Conservation (phyloP, 2,329 filamentous ascomycete genomes). For the Aspergillus spinulosporus region DNA sequence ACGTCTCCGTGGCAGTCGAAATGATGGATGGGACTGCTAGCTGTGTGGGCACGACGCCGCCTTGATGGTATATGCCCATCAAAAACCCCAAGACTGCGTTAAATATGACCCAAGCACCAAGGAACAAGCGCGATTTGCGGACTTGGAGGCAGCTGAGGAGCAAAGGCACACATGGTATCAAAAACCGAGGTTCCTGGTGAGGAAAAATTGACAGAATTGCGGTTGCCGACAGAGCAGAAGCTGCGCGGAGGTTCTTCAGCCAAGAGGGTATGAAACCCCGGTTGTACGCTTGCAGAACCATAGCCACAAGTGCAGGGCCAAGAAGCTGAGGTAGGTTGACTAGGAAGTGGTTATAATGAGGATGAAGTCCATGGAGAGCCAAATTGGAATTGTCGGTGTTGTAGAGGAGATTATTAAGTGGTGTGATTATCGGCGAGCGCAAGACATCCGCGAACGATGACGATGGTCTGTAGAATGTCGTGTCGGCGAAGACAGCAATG, state of each 20-base stretch:
- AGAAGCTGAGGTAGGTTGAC: slow-evolving; percentile 71
- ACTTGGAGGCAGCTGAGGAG: slow-evolving; percentile 50
- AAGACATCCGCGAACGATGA: slow-evolving; percentile 39
- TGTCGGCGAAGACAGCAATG: slow-evolving; percentile 79
- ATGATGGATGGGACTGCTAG: slow-evolving; percentile 46
- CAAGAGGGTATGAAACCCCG: slow-evolving; percentile 30
- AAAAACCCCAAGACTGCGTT: slow-evolving; percentile 50
- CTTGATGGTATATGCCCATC: slow-evolving; percentile 57
- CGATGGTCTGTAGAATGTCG: slow-evolving; percentile 68
- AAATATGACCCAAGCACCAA: slow-evolving; percentile 50
- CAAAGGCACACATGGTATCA: slow-evolving; percentile 53
- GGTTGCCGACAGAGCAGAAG: slow-evolving; percentile 48
- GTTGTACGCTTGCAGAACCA: slow-evolving; percentile 51
- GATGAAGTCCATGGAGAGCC: slow-evolving; percentile 73
- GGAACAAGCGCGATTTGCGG: slow-evolving; percentile 43
- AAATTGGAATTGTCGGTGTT: slow-evolving; percentile 71
- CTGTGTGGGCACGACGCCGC: slow-evolving; percentile 53
- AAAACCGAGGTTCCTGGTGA: slow-evolving; percentile 56
- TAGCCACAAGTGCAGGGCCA: slow-evolving; percentile 65
- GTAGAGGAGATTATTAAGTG: slow-evolving; percentile 75
- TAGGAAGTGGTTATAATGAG: slow-evolving; percentile 73
- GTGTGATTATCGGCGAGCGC: slow-evolving; percentile 68
- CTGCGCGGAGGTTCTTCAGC: slow-evolving; percentile 42
- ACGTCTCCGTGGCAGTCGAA: slow-evolving; percentile 26
- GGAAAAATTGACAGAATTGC: slow-evolving; percentile 48